Conservation (phyloP, 1,284 basidiomycete genomes). For the Ceratobasidium sp. region DNA sequence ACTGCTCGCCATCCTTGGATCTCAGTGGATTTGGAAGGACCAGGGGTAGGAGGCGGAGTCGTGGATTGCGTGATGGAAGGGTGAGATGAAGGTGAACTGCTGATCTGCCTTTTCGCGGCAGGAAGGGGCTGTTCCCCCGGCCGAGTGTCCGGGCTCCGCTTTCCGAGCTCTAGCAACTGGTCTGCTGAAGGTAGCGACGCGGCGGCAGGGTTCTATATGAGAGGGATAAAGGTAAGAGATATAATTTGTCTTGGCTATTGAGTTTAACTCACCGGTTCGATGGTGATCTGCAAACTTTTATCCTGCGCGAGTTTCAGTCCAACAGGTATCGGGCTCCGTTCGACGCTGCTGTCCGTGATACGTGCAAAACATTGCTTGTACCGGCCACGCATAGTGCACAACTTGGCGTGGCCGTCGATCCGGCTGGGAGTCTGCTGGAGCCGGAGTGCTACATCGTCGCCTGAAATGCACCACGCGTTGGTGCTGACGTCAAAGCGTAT, state of each 20-base stretch:
- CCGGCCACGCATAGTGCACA: constrained; percentile 74
- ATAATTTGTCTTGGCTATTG: constrained; percentile 37
- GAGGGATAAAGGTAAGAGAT: constrained; percentile 8
- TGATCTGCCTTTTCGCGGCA: constrained; percentile 22
- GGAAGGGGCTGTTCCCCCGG: constrained; percentile 23
- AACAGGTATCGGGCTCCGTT: constrained; percentile 54
- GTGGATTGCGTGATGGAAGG: constrained; percentile 35
- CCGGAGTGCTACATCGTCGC: constrained; percentile 68
- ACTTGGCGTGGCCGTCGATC: constrained; percentile 79
- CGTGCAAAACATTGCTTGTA: constrained; percentile 78
- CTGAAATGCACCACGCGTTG: constrained; percentile 77
- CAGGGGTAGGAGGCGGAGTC: constrained; percentile 43
- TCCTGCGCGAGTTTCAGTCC: constrained; percentile 57
- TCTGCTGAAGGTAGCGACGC: constrained; percentile 38
- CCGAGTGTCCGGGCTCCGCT: constrained; percentile 19
- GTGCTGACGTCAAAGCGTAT: constrained; percentile 62
- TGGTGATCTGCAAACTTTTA: constrained; percentile 56
- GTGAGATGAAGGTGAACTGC: constrained; percentile 33
- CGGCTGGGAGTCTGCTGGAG: constrained; percentile 73
- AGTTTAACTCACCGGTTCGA: constrained; percentile 54
- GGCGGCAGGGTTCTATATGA: constrained; percentile 18
- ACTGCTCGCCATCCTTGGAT: constrained; percentile 39
- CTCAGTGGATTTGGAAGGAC: constrained; percentile 43
- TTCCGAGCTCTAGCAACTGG: constrained; percentile 39
- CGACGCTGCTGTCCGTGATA: constrained; percentile 62